These are phyloP conservation scores for Trichoderma lentiforme DNA, from an alignment of 2,329 filamentous ascomycete genomes.

Conservation along the genomic window DNA sequence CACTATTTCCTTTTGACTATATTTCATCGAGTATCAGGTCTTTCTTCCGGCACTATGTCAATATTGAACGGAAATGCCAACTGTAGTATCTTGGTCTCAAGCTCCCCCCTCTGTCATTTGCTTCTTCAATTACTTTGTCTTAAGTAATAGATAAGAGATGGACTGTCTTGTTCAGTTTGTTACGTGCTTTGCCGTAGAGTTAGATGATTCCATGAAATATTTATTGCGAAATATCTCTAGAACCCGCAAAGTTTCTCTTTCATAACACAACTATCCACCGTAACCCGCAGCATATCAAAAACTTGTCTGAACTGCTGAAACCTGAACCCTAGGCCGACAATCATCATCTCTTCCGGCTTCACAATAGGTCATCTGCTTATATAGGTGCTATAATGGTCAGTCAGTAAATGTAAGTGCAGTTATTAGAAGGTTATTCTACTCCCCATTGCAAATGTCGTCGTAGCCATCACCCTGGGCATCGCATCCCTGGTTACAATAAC, in stretches of 20 bases:
- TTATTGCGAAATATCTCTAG: neutral
- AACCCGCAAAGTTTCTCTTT: neutral
- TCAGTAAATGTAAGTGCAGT: neutral
- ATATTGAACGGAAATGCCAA: no score
- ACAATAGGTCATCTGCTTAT: neutral
- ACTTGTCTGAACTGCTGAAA: neutral
- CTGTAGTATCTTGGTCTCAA: no score
- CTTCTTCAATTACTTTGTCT: no score
- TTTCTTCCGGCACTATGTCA: no score
- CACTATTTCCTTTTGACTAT: no score
- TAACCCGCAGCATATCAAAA: neutral
- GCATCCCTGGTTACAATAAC: neutral
- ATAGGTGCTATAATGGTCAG: neutral
- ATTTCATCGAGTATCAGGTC: no score
- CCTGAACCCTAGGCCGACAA: neutral
- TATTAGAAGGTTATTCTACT: neutral
- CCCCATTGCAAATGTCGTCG: neutral
- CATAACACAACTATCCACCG: neutral
- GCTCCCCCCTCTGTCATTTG: no score
- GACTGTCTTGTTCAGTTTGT: no score
- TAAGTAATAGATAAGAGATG: no score
- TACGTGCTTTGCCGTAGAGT: neutral
- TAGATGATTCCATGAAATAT: neutral
- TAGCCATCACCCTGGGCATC: neutral
- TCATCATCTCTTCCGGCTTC: neutral